Conservation (phyloP, 2,329 filamentous ascomycete genomes). For the Cladophialophora yegresii region DNA sequence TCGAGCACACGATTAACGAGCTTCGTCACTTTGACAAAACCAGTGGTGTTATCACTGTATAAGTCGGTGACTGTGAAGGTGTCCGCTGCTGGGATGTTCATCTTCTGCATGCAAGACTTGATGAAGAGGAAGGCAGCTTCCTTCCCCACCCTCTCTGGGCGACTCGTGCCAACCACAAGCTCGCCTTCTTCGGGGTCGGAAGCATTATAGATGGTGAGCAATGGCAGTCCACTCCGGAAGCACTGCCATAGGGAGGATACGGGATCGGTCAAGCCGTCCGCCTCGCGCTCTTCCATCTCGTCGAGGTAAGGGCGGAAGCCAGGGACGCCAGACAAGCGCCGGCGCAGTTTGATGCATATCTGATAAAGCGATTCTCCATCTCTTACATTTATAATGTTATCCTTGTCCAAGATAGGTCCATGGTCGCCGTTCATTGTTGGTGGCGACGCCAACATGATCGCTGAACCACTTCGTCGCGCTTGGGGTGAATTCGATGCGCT, state of each 20-base stretch:
- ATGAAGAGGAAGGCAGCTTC: constrained; percentile 90
- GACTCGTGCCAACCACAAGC: constrained; percentile 55
- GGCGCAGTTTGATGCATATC: constrained; percentile 83
- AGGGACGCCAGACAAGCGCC: constrained; percentile 78
- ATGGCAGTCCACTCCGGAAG: constrained; percentile 77
- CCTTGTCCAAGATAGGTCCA: constrained; percentile 71
- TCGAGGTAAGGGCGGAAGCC: constrained; percentile 75
- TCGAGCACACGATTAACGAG: constrained; percentile 93
- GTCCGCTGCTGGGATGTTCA: constrained; percentile 75
- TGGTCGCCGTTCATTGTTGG: constrained; percentile 42
- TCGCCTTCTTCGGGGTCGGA: constrained; percentile 68
- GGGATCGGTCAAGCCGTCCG: constrained; percentile 66
- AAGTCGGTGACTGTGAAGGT: constrained; percentile 91
- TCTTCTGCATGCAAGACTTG: constrained; percentile 79
- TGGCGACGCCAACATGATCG: constrained; percentile 42
- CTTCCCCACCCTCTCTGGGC: constrained; percentile 74
- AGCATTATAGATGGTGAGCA: constrained; percentile 86
- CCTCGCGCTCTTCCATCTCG: constrained; percentile 69
- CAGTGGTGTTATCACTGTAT: constrained; percentile 91
- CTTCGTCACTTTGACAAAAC: constrained; percentile 87
- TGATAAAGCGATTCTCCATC: constrained; percentile 96
- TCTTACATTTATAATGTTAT: constrained; percentile 96
- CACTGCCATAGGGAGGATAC: constrained; percentile 90
- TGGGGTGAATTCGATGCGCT: background rate
- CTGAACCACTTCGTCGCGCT: background rate